These are phyloP conservation scores for Beauveria bassiana DNA, from an alignment of 2,329 filamentous ascomycete genomes.

Conservation along the genomic window DNA sequence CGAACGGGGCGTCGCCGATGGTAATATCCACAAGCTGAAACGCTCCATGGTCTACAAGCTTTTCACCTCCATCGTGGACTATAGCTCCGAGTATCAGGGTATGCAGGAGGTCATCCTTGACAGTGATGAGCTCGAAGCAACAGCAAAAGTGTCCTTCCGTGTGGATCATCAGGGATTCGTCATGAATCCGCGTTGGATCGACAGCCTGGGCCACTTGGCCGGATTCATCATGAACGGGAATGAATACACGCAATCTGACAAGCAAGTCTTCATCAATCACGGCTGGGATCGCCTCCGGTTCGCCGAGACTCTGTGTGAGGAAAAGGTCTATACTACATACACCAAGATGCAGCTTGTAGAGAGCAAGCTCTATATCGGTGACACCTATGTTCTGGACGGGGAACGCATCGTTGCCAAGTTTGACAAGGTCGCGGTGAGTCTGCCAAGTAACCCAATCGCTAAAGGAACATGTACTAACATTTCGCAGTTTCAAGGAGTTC, in stretches of 20 bases:
- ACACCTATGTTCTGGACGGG: conserved; percentile 48
- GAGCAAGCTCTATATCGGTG: conserved; percentile 37
- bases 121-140: conserved; percentile 40
- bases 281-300: conserved; percentile 49
- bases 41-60: conserved; percentile 50
- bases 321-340: conserved; percentile 47
- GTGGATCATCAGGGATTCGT: conserved; percentile 42
- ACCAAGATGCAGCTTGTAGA: conserved; percentile 46
- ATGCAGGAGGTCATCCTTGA: conserved; percentile 49
- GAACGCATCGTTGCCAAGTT: conserved; percentile 32
- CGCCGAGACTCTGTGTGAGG: conserved; percentile 23
- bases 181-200: conserved; percentile 51
- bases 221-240: conserved; percentile 55
- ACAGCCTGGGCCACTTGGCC: conserved; percentile 50
- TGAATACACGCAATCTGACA: conserved; percentile 39
- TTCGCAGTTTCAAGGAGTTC: conserved; percentile 53
- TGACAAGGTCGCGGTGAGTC: conserved; percentile 2
- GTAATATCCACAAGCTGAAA: background rate
- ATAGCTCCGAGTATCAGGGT: conserved; percentile 41
- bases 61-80: conserved; percentile 46
- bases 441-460: background rate
- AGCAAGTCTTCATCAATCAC: conserved; percentile 52
- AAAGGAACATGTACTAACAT: background rate
- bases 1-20: background rate
- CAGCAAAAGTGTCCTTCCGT: conserved; percentile 35